Conservation (phyloP, 2,329 filamentous ascomycete species). For the Neonectria coccinea region DNA sequence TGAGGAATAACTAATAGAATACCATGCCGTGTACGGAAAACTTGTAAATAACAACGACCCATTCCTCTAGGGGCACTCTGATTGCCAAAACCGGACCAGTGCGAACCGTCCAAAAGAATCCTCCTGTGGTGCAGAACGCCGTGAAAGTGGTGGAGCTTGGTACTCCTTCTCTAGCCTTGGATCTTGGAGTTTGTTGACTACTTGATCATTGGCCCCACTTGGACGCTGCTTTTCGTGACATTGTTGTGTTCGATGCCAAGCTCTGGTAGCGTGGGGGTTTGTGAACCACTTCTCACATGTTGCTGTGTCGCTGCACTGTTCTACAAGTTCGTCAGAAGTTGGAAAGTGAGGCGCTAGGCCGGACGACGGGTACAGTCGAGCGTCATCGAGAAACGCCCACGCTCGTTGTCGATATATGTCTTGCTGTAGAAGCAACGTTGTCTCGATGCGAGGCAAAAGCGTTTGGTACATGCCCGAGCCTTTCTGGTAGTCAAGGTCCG, state of each 20-base stretch:
- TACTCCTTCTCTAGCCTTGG: not conserved
- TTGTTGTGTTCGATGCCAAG: slow-evolving; percentile 23
- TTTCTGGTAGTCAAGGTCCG: too few species aligned
- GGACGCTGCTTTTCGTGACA: slow-evolving; percentile 19
- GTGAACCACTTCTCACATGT: slow-evolving; percentile 1
- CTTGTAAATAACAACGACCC: too few species aligned
- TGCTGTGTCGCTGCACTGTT: not conserved
- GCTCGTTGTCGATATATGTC: slow-evolving; percentile 26
- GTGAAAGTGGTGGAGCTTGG: not conserved
- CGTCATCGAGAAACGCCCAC: slow-evolving; percentile 28
- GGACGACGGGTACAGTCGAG: slow-evolving; percentile 7
- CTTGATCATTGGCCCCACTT: not conserved
- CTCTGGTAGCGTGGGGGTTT: not conserved
- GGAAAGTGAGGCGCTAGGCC: slow-evolving; percentile 11
- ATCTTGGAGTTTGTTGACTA: not conserved
- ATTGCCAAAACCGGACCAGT: too few species aligned
- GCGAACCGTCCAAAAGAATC: too few species aligned
- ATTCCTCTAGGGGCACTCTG: too few species aligned
- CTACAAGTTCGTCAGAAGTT: not conserved
- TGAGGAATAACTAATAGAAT: too few species aligned
- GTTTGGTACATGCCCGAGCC: slow-evolving; percentile 9
- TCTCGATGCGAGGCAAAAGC: not conserved
- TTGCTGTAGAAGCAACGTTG: not conserved
- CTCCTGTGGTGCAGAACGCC: too few species aligned
- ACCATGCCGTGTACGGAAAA: too few species aligned